Evolutionary conservation across 305 asterid genomes (phyloP).

Genomic region (Solanum aculeatissimum): DNA sequence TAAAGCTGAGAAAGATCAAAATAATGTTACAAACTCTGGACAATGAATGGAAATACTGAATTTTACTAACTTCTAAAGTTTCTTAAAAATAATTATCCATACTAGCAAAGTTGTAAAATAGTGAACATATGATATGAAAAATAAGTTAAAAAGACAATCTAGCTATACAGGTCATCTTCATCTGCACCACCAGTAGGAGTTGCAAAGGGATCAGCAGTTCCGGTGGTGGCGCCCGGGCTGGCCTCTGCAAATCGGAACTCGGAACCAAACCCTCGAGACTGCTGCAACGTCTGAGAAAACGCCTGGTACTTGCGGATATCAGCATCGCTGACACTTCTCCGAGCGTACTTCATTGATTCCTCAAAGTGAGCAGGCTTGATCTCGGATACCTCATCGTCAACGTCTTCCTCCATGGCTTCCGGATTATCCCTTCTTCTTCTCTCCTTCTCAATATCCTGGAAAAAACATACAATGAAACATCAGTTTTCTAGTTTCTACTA

Average conservation of each 20-base stretch:
- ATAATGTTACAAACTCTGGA: neutral
- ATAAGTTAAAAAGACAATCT: neutral
- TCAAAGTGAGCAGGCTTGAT: constrained; percentile 37
- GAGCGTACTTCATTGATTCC: constrained; percentile 38
- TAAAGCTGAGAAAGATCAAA: neutral
- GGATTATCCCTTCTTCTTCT: constrained; percentile 27
- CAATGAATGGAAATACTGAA: neutral
- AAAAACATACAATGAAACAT: neutral
- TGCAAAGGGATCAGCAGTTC: constrained; percentile 4
- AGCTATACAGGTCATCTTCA: constrained; percentile 37
- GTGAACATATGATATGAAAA: neutral
- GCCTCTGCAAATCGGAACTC: constrained; percentile 28
- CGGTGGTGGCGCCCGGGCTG: neutral
- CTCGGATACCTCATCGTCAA: constrained; percentile 28
- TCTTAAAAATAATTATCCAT: neutral
- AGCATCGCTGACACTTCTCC: constrained; percentile 37
- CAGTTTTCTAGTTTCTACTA: neutral
- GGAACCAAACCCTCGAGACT: constrained; percentile 32
- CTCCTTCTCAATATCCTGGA: constrained; percentile 38
- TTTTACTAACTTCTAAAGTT: neutral
- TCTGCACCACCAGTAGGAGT: constrained; percentile 17
- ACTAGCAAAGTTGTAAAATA: neutral
- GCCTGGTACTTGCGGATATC: constrained; percentile 41
- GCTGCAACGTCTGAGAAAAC: constrained; percentile 40
- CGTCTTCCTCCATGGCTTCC: constrained; percentile 39